A percentile compares a stretch with the other conserved stretches of the same genome.
Conservation (phyloP, 2,329 filamentous ascomycete species). For the Colletotrichum higginsianum region DNA sequence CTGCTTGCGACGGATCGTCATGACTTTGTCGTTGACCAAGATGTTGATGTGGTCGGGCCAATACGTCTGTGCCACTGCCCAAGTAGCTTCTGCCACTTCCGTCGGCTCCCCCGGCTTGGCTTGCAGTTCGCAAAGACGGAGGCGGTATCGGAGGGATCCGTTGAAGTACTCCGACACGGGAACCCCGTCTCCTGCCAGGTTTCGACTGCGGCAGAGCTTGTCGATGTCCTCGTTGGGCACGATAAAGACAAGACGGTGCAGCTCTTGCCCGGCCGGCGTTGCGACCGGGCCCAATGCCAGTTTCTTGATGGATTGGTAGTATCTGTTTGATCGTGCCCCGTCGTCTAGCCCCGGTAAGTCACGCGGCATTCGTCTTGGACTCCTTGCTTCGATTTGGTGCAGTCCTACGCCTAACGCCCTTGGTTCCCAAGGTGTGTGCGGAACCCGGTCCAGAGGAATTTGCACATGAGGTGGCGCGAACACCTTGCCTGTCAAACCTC, state of each 20-base stretch:
- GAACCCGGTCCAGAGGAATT: slow-evolving; percentile 53
- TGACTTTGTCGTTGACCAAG: slow-evolving; percentile 73
- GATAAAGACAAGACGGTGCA: slow-evolving; percentile 64
- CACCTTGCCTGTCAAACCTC: slow-evolving; percentile 41
- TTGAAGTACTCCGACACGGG: slow-evolving; percentile 59
- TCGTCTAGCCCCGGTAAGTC: slow-evolving; percentile 12
- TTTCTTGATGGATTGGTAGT: slow-evolving; percentile 71
- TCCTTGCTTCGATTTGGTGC: slow-evolving; percentile 63
- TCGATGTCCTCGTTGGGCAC: slow-evolving; percentile 55
- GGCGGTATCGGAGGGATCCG: slow-evolving; percentile 74
- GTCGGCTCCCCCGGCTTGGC: slow-evolving; percentile 33
- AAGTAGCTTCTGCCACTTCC: slow-evolving; percentile 62
- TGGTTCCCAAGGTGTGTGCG: slow-evolving; percentile 58
- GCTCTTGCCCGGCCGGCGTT: slow-evolving; percentile 52
- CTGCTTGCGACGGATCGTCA: slow-evolving; percentile 75
- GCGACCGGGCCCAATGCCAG: slow-evolving; percentile 65
- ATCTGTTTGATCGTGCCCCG: slow-evolving; percentile 49
- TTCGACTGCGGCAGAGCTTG: slow-evolving; percentile 53
- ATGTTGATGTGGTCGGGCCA: slow-evolving; percentile 84
- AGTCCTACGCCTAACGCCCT: slow-evolving; percentile 60
- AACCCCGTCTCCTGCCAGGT: slow-evolving; percentile 50
- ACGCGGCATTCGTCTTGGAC: slow-evolving; percentile 60
- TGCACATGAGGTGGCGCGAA: slow-evolving; percentile 44
- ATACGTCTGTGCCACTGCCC: slow-evolving; percentile 73
- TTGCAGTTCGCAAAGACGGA: slow-evolving; percentile 72